phyloP scores from a whole-genome alignment of 345 rosid species.

The Citrus sp. region DNA sequence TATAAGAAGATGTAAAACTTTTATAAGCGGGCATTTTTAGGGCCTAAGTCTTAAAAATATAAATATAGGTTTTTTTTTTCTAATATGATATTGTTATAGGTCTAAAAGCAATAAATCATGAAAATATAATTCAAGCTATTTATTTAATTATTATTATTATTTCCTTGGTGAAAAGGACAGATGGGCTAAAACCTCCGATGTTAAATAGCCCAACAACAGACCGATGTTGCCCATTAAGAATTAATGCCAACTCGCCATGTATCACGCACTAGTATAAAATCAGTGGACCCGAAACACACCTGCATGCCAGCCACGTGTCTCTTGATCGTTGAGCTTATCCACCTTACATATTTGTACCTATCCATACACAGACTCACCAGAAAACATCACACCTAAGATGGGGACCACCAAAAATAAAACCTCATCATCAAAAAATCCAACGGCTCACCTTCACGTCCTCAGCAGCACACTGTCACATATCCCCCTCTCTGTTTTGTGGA shows the following conservation, averaged over 20 bases:
- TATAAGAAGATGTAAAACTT: background rate
- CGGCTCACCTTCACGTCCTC: background rate
- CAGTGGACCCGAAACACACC: background rate
- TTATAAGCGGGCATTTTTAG: too few relatives aligned
- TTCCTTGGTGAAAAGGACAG: too few relatives aligned
- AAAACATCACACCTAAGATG: background rate
- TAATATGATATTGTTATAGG: background rate
- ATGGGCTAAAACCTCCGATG: background rate
- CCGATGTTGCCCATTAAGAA: background rate
- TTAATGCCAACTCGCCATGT: background rate
- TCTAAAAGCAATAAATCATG: background rate
- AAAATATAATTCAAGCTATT: background rate
- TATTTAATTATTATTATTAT: too few relatives aligned
- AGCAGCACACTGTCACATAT: background rate
- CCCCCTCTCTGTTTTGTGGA: background rate
- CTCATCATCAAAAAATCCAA: background rate
- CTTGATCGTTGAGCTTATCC: background rate
- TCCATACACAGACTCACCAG: background rate
- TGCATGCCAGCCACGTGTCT: background rate
- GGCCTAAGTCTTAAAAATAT: background rate
- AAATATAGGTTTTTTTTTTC: too few relatives aligned
- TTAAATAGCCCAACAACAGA: background rate
- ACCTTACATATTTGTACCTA: background rate
- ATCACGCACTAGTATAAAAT: background rate
- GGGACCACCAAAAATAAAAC: background rate